These are phyloP conservation scores for Agrostemma githago DNA, from an alignment of 148 eudicot genomes.

Conservation along the genomic window DNA sequence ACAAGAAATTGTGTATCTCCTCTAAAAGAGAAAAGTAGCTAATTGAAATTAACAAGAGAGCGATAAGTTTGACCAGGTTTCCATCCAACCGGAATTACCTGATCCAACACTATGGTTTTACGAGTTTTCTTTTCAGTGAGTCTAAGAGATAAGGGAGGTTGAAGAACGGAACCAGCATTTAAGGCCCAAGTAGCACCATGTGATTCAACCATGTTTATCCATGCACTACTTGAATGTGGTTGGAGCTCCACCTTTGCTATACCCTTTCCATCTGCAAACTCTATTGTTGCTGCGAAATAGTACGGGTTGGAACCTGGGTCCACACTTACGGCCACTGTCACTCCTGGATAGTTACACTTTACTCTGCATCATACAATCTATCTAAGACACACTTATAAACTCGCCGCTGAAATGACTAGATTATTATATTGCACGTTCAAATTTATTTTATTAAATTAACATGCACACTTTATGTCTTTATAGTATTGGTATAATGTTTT, in stretches of 20 bases:
- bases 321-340: slow-evolving; percentile 36
- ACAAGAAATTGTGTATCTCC: background rate
- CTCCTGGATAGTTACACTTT: slow-evolving; percentile 49
- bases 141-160: slow-evolving; percentile 49
- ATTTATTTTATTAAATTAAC: too few species aligned
- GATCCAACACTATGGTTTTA: slow-evolving; percentile 29
- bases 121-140: slow-evolving; percentile 33
- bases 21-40: background rate
- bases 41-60: slow-evolving; percentile 50
- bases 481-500: too few species aligned
- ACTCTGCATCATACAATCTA: slow-evolving; percentile 30
- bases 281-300: slow-evolving; percentile 44
- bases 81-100: slow-evolving; percentile 57
- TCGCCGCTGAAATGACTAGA: too few species aligned
- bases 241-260: slow-evolving; percentile 37
- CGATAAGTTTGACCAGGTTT: slow-evolving; percentile 46
- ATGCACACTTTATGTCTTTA: too few species aligned
- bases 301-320: slow-evolving; percentile 49
- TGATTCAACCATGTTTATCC: slow-evolving; percentile 40
- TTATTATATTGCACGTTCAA: too few species aligned
- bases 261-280: slow-evolving; percentile 51
- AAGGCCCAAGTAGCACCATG: slow-evolving; percentile 61
- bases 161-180: slow-evolving; percentile 22
- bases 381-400: too few species aligned
- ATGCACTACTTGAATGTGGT: slow-evolving; percentile 16